Evolutionary conservation across 192 early-diverging fungal species (phyloP), one percentile per base, ranked within the genome.

Genomic region (Podochytrium sp.): DNA sequence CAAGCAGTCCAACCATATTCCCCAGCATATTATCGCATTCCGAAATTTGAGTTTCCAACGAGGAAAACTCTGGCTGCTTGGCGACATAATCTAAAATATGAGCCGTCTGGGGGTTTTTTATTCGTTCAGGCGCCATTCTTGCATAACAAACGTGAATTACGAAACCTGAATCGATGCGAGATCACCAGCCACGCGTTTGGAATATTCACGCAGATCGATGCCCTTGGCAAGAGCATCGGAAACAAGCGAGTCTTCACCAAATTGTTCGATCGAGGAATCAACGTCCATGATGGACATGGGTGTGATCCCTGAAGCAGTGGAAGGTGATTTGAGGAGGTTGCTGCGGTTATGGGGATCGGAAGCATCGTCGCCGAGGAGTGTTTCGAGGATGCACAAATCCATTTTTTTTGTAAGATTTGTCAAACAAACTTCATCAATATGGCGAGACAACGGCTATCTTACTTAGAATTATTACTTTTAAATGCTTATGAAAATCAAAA

Each of bases 141-240:
- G 12, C 34, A 41, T 14, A 34, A 40, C 32, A 41, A 34, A 0
- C 61, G 27, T 10, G 27, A 20, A 40, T 42, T 27, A 34, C 40
- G 27, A 80, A 25, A 91, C 85, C 76, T 95, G 91, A 52, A 83
- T 85, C 49, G 87, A 80, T 56, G 94, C 91, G 4, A 94, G 82
- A 25, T 68, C 80, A 43, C 83, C 76, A 40, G 92, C 90, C 16
- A 97, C 87, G 39, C 94, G 82, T 49, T 84, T 88, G 5, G 92
- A 90, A 80, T 96, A 94, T 73, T 92, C 89, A 20, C 93, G 88
- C 55, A 99, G 84, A 79, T 96, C 94, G 69, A 94, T 86, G 35
- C 93, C 94, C 79, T 91, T 90, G 69, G 87, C 85, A 47, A 98
- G 81, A 2, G 92, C 91, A 40, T 94, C 85, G 43, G 84, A 87